Evolutionary conservation across 805 yeast genomes (phyloP), one percentile per base, ranked within the genome.

Genomic region (Cyberlindnera maritima): DNA sequence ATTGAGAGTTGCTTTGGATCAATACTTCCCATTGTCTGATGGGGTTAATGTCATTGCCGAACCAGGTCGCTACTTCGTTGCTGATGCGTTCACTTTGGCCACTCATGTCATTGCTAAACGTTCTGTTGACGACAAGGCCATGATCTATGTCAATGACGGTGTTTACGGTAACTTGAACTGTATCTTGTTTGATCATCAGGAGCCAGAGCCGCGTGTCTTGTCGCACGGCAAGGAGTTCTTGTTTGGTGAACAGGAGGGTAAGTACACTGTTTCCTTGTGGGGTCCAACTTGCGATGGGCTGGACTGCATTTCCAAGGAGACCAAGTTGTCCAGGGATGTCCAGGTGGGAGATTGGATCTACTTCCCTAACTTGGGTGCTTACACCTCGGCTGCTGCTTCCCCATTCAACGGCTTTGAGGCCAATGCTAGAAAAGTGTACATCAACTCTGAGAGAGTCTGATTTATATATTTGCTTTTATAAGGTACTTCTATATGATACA

Each of bases 221-320:
- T 72, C 80, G 39, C 82, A 81, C 52, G 65, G 72, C 34, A 74
- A 75, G 36, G 62, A 71, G 38, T 78, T 74, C 62, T 66, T 66
- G 50, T 76, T 74, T 56, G 59, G 57, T 44, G 71, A 65, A 36
- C 14, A 43, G 31, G 14, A 48, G 34, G 62, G 65, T 36, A 31
- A 41, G 17, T 59, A 65, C 53, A 65, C 64, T 37, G 84, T 77
- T 44, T 87, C 96, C 3, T 76, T 94, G 50, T 92, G 99, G 99
- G 99, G 99, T 6, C 99, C 98, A 38, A 92, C 98, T 17, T 92
- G 99, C 70, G 99, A 92, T 68, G 97, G 97, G 3, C 74, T 92
- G 53, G 99, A 92, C 66, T 85, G 96, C 65, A 80, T 92, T 48
- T 65, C 85, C 17, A 64, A 71, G 39, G 72, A 70, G 32, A 70